A percentile compares a stretch with the other conserved stretches of the same genome.
phyloP scores from a whole-genome alignment of 192 early-diverging fungal genomes.

The Rhizophagus prolifer region DNA sequence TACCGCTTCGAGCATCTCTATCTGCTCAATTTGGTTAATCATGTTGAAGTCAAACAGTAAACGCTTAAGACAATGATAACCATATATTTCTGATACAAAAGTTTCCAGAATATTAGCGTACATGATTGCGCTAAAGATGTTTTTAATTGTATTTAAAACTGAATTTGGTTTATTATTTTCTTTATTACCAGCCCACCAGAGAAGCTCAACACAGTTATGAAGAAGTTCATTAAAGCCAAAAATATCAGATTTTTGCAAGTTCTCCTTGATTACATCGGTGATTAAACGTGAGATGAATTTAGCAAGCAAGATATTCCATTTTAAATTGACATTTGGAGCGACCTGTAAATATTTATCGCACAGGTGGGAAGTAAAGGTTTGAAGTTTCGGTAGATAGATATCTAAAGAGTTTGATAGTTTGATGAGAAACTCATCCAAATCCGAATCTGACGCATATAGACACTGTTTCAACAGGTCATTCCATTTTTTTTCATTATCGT shows the following conservation, averaged over 20 bases:
- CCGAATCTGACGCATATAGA: neutral
- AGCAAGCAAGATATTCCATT: neutral
- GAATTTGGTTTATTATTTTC: neutral
- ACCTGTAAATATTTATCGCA: neutral
- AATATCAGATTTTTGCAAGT: neutral
- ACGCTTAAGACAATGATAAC: neutral
- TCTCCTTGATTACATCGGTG: neutral
- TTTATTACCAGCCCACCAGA: neutral
- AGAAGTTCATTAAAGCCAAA: neutral
- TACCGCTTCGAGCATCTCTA: neutral
- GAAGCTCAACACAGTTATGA: slow-evolving; percentile 1
- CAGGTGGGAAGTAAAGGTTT: neutral
- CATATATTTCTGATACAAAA: neutral
- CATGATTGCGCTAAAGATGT: neutral
- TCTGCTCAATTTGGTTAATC: neutral
- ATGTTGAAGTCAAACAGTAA: neutral
- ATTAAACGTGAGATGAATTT: neutral
- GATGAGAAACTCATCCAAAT: neutral
- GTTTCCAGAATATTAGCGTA: neutral
- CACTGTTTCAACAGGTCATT: neutral
- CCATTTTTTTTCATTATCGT: neutral
- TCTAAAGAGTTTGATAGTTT: neutral
- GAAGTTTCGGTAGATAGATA: neutral
- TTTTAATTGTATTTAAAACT: neutral
- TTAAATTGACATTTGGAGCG: neutral